Conservation (phyloP, 2,329 filamentous ascomycete genomes). For the Claviceps fusiformis region DNA sequence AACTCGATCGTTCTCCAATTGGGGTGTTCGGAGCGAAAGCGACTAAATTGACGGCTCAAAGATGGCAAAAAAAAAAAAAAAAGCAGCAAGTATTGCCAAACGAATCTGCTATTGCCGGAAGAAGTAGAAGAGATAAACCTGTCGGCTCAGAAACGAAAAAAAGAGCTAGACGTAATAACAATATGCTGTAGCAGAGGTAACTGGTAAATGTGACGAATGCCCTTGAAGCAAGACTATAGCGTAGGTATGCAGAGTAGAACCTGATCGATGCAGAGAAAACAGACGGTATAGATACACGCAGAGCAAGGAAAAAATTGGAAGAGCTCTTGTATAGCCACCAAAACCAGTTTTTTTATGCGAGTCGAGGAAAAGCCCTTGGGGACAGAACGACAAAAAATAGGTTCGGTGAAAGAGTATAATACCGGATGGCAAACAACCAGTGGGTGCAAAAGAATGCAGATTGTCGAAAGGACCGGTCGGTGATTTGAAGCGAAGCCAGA, state of each 20-base stretch:
- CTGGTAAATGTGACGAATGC: background rate
- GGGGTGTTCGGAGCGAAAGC: background rate
- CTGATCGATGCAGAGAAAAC: background rate
- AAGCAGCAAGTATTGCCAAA: background rate
- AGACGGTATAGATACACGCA: background rate
- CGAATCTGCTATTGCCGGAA: background rate
- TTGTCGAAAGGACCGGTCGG: constrained; percentile 6
- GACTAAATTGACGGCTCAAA: background rate
- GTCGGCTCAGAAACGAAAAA: background rate
- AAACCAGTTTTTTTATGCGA: background rate
- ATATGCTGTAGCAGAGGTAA: background rate
- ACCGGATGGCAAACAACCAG: background rate
- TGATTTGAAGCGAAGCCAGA: constrained; percentile 7
- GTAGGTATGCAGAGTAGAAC: background rate
- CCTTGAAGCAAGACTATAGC: background rate
- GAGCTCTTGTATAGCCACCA: background rate
- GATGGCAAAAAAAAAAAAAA: background rate
- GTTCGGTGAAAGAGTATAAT: background rate
- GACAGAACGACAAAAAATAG: background rate
- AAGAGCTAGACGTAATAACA: background rate
- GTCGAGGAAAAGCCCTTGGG: background rate
- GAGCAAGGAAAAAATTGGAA: background rate
- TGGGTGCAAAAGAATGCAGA: background rate
- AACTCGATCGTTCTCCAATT: background rate
- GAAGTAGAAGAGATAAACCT: background rate